phyloP scores from a whole-genome alignment of 768 basidiomycete genomes.

The Serendipita sp. region DNA sequence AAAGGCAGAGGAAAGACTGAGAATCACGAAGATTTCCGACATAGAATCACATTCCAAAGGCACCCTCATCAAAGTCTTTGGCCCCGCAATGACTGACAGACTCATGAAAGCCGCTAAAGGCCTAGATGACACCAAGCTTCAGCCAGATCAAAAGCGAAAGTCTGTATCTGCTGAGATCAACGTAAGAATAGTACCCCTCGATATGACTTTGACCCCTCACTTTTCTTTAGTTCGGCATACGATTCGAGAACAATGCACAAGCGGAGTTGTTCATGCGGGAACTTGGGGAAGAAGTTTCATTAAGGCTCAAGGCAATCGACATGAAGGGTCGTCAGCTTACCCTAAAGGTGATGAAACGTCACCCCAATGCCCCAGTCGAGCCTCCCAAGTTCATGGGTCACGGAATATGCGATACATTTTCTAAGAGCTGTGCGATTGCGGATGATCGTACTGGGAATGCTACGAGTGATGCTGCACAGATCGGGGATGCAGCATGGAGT shows the following conservation, averaged over 20 bases:
- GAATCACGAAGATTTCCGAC: constrained; percentile 51
- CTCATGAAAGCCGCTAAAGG: constrained; percentile 74
- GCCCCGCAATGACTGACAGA: constrained; percentile 67
- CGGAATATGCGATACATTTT: constrained; percentile 68
- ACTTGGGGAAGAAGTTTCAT: constrained; percentile 62
- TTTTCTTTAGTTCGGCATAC: constrained; percentile 68
- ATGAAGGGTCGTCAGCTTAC: constrained; percentile 63
- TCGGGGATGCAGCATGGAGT: constrained; percentile 63
- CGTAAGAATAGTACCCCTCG: constrained; percentile 30
- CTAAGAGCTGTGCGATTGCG: constrained; percentile 44
- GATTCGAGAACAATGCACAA: constrained; percentile 70
- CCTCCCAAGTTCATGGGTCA: constrained; percentile 93
- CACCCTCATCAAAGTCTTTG: constrained; percentile 53
- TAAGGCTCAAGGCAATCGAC: constrained; percentile 46
- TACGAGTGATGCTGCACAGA: constrained; percentile 52
- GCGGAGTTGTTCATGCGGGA: constrained; percentile 63
- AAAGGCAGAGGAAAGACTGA: constrained; percentile 70
- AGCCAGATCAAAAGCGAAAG: constrained; percentile 73
- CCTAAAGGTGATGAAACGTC: constrained; percentile 77
- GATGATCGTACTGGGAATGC: constrained; percentile 35
- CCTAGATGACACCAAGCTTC: constrained; percentile 61
- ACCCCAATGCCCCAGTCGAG: constrained; percentile 73
- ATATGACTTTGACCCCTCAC: not conserved
- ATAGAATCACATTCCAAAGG: constrained; percentile 45
- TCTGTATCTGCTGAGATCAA: constrained; percentile 92